These are phyloP conservation scores for Senna siamea DNA, from an alignment of 306 rosid genomes.

Conservation along the genomic window DNA sequence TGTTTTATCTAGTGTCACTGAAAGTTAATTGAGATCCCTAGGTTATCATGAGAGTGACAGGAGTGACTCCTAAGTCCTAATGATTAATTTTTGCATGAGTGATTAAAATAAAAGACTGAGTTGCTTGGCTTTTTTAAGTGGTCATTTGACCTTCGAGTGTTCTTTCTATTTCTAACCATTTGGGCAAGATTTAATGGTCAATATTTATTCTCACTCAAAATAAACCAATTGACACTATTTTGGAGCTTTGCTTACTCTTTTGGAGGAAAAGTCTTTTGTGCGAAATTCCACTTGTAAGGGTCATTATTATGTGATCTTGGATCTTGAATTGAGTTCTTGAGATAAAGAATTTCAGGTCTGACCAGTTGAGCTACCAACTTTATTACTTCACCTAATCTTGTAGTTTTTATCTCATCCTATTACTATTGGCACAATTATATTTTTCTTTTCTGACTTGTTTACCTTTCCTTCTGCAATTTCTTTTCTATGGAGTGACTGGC, in stretches of 20 bases:
- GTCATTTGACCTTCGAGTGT: background rate
- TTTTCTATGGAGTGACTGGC: background rate
- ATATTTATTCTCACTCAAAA: background rate
- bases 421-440: background rate
- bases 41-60: background rate
- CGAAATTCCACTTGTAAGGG: background rate
- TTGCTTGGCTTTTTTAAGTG: too few relatives aligned
- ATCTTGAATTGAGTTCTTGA: background rate
- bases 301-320: background rate
- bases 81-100: background rate
- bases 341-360: slow-evolving; percentile 12
- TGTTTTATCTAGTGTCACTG: slow-evolving; percentile 2
- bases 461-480: background rate
- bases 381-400: background rate
- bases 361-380: background rate
- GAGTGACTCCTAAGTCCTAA: background rate
- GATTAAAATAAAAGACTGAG: background rate
- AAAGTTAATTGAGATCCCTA: background rate
- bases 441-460: background rate
- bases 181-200: background rate
- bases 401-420: background rate
- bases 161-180: background rate
- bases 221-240: background rate
- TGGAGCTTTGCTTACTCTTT: slow-evolving; percentile 8
- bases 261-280: background rate